Percentiles rank a stretch among this genome's conserved stretches.
Conservation (phyloP, 176 grass and related monocot species). For the Cenchrus americanus region DNA sequence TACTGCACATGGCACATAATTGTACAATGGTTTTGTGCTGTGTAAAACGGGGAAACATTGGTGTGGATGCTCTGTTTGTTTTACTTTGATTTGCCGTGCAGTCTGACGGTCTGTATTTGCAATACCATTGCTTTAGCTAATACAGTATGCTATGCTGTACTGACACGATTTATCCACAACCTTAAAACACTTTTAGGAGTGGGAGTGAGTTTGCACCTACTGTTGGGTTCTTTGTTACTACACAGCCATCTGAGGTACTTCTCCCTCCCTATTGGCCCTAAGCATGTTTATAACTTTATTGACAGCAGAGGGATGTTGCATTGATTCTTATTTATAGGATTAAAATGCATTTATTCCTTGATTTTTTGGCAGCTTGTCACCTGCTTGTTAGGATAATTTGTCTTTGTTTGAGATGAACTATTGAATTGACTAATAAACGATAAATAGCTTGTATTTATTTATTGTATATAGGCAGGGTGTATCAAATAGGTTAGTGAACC, state of each 20-base stretch:
- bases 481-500: neutral
- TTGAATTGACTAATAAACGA: neutral
- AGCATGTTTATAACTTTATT: constrained; percentile 8
- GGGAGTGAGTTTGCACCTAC: constrained; percentile 76
- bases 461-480: neutral
- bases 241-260: constrained; percentile 66
- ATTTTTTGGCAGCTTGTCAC: neutral
- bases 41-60: neutral
- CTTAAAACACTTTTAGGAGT: constrained; percentile 46
- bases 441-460: neutral
- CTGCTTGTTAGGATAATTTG: neutral
- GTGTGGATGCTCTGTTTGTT: neutral
- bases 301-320: neutral
- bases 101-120: neutral
- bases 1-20: neutral
- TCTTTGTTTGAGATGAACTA: neutral
- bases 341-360: neutral
- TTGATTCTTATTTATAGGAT: neutral
- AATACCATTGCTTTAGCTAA: neutral
- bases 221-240: constrained; percentile 70
- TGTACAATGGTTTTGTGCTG: neutral
- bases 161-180: neutral
- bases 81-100: neutral
- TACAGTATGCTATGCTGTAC: neutral
- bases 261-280: neutral